Base-by-base conservation (phyloP, 306 rosid genomes). In the Abrus pulchellus region DNA sequence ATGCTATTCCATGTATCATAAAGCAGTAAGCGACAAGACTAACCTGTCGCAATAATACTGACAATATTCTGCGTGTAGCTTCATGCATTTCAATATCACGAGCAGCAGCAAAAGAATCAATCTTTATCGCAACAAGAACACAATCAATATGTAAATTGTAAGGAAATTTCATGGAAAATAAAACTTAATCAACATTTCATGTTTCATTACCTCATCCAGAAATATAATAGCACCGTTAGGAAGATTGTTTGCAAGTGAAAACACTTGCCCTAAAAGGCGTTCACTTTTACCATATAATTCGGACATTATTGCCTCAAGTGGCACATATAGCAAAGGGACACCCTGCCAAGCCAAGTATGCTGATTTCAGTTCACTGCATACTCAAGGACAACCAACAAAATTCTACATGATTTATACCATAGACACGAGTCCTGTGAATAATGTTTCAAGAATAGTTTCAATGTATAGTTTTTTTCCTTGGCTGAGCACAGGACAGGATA, bases 271-370 rank as follows among this genome's bases (percentile, higher is more conserved):
- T 30, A 94, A 80, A 52, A 92, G 87, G 54, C 92, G 87, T 82
- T 92, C 98, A 66, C 98, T 94, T 90, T 94, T 97, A 86, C 97
- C 97, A 1, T 90, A 91, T 82, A 85, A 92, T 78, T 94, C 94
- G 32, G 98, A 92, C 91, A 94, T 65, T 74, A 94, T 79, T 47
- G 85, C 89, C 88, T 94, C 98, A 65, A 94, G 94, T 49, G 97
- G 97, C 75, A 94, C 94, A 47, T 94, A 94, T 32, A 94, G 73
- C 88, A 92, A 83, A 7, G 97, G 97, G 74, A 90, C 85, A 28
- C 92, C 98, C 98, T 92, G 94, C 75, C 77, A 88, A 64, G 84
- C 34, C 59, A 86, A 41, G 55, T 36, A 56, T 32, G 49, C 43
- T 32, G 54, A 74, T 78, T 83, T 83, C 72, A 78, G 76, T 77